These are phyloP conservation scores for Pichia sp. DNA, from an alignment of 1,139 yeast species.

Conservation along the genomic window DNA sequence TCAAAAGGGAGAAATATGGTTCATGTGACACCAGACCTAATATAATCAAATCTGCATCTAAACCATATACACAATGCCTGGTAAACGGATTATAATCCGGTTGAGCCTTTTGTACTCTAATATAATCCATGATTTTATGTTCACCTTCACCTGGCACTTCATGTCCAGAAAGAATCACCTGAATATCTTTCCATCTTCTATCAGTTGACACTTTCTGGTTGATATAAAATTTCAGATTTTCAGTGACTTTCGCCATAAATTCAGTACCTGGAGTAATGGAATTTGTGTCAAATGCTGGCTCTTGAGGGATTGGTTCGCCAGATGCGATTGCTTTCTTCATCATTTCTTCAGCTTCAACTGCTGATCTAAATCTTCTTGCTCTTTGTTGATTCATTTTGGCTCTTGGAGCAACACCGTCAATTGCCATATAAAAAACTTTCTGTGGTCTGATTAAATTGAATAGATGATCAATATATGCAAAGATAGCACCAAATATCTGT, in stretches of 20 bases:
- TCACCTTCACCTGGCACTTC: conserved; percentile 99
- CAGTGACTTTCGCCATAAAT: conserved; percentile 87
- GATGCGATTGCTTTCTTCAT: conserved; percentile 53
- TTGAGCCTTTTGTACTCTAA: conserved; percentile 72
- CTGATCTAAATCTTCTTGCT: conserved; percentile 92
- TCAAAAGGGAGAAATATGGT: conserved; percentile 86
- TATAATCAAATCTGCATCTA: conserved; percentile 96
- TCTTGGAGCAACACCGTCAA: conserved; percentile 98
- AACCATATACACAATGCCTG: conserved; percentile 92
- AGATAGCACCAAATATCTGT: conserved; percentile 87
- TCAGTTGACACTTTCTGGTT: conserved; percentile 87
- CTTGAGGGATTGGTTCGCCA: conserved; percentile 58
- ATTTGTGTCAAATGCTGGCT: conserved; percentile 86
- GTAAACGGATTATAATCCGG: conserved; percentile 75
- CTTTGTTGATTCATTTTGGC: conserved; percentile 99
- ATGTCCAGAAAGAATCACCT: conserved; percentile 86
- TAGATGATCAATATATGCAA: conserved; percentile 89
- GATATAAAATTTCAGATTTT: conserved; percentile 79
- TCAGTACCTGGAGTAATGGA: conserved; percentile 98
- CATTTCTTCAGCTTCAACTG: conserved; percentile 83
- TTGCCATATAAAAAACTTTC: conserved; percentile 89
- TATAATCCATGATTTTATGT: conserved; percentile 94
- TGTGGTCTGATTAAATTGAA: conserved; percentile 83
- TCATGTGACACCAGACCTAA: conserved; percentile 95
- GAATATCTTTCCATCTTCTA: conserved; percentile 81